Conservation (phyloP, 176 grass and related monocot genomes). For the Musa schizocarpa region DNA sequence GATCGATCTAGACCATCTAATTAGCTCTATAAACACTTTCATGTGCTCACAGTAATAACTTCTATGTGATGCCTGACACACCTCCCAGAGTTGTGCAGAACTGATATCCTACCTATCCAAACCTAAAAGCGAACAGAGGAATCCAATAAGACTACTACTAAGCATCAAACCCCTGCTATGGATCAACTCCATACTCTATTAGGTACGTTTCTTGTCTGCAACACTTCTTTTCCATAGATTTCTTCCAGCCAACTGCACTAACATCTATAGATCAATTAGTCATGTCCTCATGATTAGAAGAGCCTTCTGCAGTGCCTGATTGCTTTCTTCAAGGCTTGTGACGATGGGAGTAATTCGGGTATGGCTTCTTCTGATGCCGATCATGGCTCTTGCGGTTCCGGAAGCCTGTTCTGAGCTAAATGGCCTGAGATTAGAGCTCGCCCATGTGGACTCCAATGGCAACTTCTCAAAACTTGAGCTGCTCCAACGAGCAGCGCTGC, state of each 20-base stretch:
- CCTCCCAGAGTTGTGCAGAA: neutral
- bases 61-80: too few relatives aligned
- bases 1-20: too few relatives aligned
- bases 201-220: neutral
- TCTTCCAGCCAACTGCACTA: too few relatives aligned
- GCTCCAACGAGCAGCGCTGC: slow-evolving; percentile 24
- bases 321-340: too few relatives aligned
- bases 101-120: neutral
- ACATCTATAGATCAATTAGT: too few relatives aligned
- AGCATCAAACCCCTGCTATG: too few relatives aligned
- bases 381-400: neutral
- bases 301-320: too few relatives aligned
- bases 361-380: neutral
- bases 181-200: too few relatives aligned
- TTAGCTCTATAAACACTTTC: too few relatives aligned
- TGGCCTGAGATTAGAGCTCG: slow-evolving; percentile 31
- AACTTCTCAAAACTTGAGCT: slow-evolving; percentile 44
- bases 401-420: neutral
- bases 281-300: too few relatives aligned
- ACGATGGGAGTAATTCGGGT: neutral
- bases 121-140: neutral
- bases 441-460: slow-evolving; percentile 36
- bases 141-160: neutral
- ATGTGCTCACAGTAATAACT: too few relatives aligned
- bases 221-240: too few relatives aligned